Conservation (phyloP, 441 rosid genomes). For the Bruguiera hainesii region DNA sequence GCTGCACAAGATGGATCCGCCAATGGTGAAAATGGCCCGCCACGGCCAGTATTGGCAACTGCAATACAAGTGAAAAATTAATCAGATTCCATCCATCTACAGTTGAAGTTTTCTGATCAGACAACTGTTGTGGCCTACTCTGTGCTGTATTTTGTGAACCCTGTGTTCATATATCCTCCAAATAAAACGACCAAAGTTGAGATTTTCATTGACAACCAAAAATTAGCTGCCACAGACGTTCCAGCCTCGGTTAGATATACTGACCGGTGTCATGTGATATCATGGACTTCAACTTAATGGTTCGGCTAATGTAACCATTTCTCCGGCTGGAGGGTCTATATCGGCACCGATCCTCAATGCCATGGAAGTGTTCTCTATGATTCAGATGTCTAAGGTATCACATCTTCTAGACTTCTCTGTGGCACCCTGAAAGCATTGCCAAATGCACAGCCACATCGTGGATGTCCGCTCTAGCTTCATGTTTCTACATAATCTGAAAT, state of each 20-base stretch:
- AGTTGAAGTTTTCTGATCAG: neutral
- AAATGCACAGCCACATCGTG: too few species aligned
- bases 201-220: neutral
- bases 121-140: constrained; percentile 6
- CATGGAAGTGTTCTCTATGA: constrained; percentile 15
- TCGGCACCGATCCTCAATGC: constrained; percentile 14
- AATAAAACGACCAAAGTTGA: neutral
- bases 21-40: neutral
- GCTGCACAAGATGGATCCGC: rapidly evolving
- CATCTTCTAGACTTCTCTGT: neutral
- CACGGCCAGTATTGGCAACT: neutral
- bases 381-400: neutral
- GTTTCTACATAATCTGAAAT: too few species aligned
- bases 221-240: neutral
- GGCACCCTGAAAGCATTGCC: neutral
- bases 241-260: neutral
- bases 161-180: neutral
- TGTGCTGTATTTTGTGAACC: constrained; percentile 14
- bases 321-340: neutral
- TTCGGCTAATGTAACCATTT: constrained; percentile 16
- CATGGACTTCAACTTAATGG: constrained; percentile 9
- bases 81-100: constrained; percentile 13
- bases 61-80: constrained; percentile 13
- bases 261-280: neutral
- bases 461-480: too few species aligned